Percentiles rank a stretch among this genome's conserved stretches.
Evolutionary conservation across 2,329 filamentous ascomycete genomes (phyloP).

Genomic region (Neonectria sp.): DNA sequence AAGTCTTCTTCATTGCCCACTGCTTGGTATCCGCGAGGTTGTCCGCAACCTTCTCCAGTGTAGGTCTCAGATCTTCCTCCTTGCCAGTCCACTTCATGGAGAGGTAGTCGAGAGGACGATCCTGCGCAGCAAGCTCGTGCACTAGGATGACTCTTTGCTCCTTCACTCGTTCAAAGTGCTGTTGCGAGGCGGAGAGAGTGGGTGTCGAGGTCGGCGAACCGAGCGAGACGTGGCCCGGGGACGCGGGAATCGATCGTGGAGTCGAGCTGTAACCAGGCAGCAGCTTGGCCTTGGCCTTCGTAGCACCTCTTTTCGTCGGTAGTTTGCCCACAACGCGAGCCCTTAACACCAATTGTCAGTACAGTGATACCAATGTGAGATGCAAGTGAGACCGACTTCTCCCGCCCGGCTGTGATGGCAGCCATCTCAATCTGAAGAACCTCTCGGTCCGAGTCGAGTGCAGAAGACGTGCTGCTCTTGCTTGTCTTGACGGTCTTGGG

Average conservation of each 20-base stretch:
- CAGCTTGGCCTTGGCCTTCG: slow-evolving; percentile 60
- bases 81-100: slow-evolving; percentile 65
- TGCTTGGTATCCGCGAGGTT: slow-evolving; percentile 63
- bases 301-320: slow-evolving; percentile 51
- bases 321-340: slow-evolving; percentile 54
- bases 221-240: slow-evolving; percentile 69
- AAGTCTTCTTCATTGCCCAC: slow-evolving; percentile 70
- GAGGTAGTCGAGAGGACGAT: slow-evolving; percentile 66
- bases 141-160: slow-evolving; percentile 69
- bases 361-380: slow-evolving; percentile 28
- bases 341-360: slow-evolving; percentile 50
- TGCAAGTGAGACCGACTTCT: slow-evolving; percentile 51
- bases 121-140: slow-evolving; percentile 72
- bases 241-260: slow-evolving; percentile 63
- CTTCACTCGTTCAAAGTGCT: slow-evolving; percentile 67
- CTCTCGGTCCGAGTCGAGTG: slow-evolving; percentile 65
- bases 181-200: slow-evolving; percentile 65
- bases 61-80: slow-evolving; percentile 67
- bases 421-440: slow-evolving; percentile 61
- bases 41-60: slow-evolving; percentile 72
- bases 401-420: slow-evolving; percentile 53
- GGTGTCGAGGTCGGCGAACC: slow-evolving; percentile 68
- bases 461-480: slow-evolving; percentile 57
- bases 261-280: slow-evolving; percentile 58
- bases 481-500: slow-evolving; percentile 50